Conservation (phyloP, 768 basidiomycete genomes). For the Mycena indigotica region DNA sequence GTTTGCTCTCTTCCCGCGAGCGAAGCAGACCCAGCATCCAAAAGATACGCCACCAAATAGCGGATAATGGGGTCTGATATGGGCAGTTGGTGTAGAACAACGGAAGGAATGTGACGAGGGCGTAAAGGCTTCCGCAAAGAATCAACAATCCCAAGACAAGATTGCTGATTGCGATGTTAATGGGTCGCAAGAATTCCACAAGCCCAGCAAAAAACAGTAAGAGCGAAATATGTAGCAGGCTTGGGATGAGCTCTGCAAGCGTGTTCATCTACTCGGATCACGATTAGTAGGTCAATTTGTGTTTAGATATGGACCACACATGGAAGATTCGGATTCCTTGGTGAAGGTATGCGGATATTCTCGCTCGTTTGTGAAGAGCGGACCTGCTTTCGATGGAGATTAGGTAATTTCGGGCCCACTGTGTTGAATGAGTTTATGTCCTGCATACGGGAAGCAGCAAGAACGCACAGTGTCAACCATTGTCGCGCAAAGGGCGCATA, state of each 20-base stretch:
- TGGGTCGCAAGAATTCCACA: slow-evolving; percentile 43
- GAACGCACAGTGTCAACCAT: slow-evolving; percentile 39
- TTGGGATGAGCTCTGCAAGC: slow-evolving; percentile 44
- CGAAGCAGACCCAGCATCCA: slow-evolving; percentile 29
- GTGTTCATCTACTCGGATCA: too few relatives aligned
- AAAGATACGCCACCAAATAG: slow-evolving; percentile 32
- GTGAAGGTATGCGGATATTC: slow-evolving; percentile 44
- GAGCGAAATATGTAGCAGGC: slow-evolving; percentile 50
- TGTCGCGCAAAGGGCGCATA: slow-evolving; percentile 45
- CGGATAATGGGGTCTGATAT: slow-evolving; percentile 40
- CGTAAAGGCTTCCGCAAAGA: slow-evolving; percentile 33
- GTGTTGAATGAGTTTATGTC: not conserved
- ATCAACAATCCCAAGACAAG: slow-evolving; percentile 34
- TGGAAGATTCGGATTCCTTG: slow-evolving; percentile 41
- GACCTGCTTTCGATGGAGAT: slow-evolving; percentile 37
- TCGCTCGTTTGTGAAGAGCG: slow-evolving; percentile 40
- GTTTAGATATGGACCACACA: too few relatives aligned
- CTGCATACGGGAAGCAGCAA: not conserved
- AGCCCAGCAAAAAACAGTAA: slow-evolving; percentile 55
- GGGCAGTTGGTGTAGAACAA: slow-evolving; percentile 37
- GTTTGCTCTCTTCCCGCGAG: slow-evolving; percentile 26
- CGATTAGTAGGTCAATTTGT: too few relatives aligned
- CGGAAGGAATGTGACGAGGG: slow-evolving; percentile 35
- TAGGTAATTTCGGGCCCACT: slow-evolving; percentile 48
- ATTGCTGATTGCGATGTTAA: slow-evolving; percentile 37